Base-by-base conservation (phyloP, 768 basidiomycete genomes). In the Tephrocybe rancida region DNA sequence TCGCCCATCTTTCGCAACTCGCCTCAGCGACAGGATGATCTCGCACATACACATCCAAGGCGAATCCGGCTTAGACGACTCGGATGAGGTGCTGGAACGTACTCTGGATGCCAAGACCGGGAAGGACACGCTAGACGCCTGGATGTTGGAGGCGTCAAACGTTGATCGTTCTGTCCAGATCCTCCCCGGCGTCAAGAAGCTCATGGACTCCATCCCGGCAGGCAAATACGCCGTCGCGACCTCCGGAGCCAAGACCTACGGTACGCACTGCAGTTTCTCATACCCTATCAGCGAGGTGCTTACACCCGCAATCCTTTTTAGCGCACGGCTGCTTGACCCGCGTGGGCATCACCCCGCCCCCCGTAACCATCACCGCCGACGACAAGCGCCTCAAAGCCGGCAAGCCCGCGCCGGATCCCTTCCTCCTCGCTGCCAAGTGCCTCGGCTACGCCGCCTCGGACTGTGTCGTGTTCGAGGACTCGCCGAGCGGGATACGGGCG, bases 381-480 rank as follows among this genome's bases (percentile, higher is more conserved):
- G 86, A 89, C 74, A 82, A 84, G 60, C 83, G 87, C 29, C 76
- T 89, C 59, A 83, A 85, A 64, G 80, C 81, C 0, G 83, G 83
- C 21, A 84, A 85, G 66, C 83, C 83, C 25, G 81, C 82, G 0
- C 83, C 82, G 7, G 83, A 85, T 62, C 83, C 83, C 1, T 85
- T 85, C 75, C 73, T 85, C 56, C 83, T 85, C 47, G 83, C 83
- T 10, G 83, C 83, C 8, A 66, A 78, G 58, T 80, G 81, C 61
- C 78, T 85, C 45, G 82, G 83, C 6, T 84, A 76, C 62, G 67
- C 75, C 5, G 76, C 81, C 43, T 74, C 75, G 44, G 77, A 79
- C n/a, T 87, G 86, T 56, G 79, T 92, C 59, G 90, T 92, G 25
- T 84, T 92, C 46, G 89, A 90, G 63, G 90, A 92, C 62, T 90